Evolutionary conservation across 352 stramenopile genomes (phyloP).

Genomic region (Thraustotheca clavata): DNA sequence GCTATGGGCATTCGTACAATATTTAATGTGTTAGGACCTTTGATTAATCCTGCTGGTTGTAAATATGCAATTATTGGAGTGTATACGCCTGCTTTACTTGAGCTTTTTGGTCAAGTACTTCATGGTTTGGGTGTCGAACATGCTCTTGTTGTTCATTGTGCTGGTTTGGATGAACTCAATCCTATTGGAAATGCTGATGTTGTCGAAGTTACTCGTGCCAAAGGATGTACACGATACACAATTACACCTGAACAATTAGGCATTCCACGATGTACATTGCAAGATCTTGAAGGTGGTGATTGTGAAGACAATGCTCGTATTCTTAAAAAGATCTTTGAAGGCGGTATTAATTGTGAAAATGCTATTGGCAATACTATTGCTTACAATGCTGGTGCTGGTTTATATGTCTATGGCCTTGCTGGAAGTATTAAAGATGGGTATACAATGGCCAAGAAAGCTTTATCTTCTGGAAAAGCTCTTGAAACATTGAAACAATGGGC

Average conservation of each 20-base stretch:
- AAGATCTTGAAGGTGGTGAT: constrained; percentile 94
- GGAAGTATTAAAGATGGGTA: constrained; percentile 84
- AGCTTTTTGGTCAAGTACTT: constrained; percentile 73
- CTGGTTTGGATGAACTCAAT: constrained; percentile 98
- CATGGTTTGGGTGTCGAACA: constrained; percentile 93
- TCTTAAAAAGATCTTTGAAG: constrained; percentile 67
- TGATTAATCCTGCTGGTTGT: constrained; percentile 95
- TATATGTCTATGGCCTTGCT: constrained; percentile 96
- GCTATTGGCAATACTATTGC: constrained; percentile 96
- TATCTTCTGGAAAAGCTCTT: constrained; percentile 50
- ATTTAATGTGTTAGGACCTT: constrained; percentile 98
- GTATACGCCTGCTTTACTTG: constrained; percentile 91
- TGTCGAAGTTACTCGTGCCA: constrained; percentile 53
- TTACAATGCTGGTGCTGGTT: constrained; percentile 95
- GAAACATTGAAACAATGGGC: constrained; percentile 8
- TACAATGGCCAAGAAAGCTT: constrained; percentile 61
- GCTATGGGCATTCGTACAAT: constrained; percentile 93
- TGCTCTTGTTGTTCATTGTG: constrained; percentile 97
- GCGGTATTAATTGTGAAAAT: constrained; percentile 85
- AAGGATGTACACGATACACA: constrained; percentile 32
- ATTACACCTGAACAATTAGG: constrained; percentile 83
- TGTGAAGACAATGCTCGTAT: constrained; percentile 93
- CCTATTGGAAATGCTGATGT: constrained; percentile 86
- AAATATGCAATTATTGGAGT: constrained; percentile 97
- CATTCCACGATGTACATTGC: constrained; percentile 87